Conservation (phyloP, 2,329 filamentous ascomycete species). For the Fusarium nygamai region DNA sequence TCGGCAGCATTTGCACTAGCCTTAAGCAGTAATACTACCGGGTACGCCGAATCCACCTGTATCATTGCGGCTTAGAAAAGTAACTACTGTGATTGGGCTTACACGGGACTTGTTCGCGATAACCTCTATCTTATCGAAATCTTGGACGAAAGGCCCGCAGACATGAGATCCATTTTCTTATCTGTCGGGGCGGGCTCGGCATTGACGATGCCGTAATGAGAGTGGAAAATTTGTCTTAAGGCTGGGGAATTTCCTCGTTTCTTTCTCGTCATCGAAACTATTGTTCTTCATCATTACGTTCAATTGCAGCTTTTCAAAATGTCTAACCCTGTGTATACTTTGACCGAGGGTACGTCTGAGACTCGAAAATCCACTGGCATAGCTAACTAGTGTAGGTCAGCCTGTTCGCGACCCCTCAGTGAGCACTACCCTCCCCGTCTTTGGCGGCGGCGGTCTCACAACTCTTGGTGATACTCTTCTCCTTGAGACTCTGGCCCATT, state of each 20-base stretch:
- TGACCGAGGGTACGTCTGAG: neutral
- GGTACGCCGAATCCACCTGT: too few relatives aligned
- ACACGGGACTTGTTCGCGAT: neutral
- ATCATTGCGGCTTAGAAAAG: slow-evolving; percentile 1
- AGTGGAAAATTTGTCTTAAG: neutral
- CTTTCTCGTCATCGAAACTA: neutral
- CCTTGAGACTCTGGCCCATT: slow-evolving; percentile 4
- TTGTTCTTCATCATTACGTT: too few relatives aligned
- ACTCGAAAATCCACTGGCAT: fast-evolving
- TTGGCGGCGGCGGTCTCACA: slow-evolving; percentile 8
- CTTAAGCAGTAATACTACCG: neutral
- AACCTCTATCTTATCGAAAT: slow-evolving; percentile 3
- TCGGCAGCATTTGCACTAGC: neutral
- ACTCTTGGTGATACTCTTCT: slow-evolving; percentile 12
- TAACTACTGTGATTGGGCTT: neutral
- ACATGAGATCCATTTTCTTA: neutral
- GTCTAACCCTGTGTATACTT: slow-evolving; percentile 10
- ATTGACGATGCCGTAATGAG: neutral
- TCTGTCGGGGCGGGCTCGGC: slow-evolving; percentile 7
- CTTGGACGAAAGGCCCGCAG: neutral
- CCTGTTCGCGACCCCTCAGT: slow-evolving; percentile 14
- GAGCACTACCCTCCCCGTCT: slow-evolving; percentile 7
- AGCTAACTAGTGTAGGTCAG: neutral
- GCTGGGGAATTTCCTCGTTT: neutral
- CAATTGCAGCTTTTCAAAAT: neutral